Evolutionary conservation across 768 basidiomycete genomes (phyloP).

Genomic region (Termitomyces sp.): DNA sequence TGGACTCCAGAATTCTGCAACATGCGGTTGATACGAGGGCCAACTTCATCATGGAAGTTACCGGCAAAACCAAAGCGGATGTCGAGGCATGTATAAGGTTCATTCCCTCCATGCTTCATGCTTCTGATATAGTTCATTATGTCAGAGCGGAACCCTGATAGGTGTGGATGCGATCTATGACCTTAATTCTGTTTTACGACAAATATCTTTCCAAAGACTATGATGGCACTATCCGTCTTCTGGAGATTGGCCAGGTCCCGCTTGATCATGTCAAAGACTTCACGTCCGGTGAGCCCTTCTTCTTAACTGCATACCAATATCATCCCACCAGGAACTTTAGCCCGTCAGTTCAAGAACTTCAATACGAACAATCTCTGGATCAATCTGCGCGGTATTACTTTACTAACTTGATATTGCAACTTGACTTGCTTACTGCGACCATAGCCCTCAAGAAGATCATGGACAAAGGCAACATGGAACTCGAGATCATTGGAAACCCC

Average conservation of each 20-base stretch:
- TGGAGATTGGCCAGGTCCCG: constrained; percentile 85
- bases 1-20: constrained; percentile 73
- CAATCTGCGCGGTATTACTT: constrained; percentile 16
- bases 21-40: constrained; percentile 77
- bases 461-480: constrained; percentile 62
- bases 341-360: constrained; percentile 81
- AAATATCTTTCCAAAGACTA: constrained; percentile 42
- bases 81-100: constrained; percentile 30
- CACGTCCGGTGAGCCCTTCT: constrained; percentile 48
- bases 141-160: constrained; percentile 69
- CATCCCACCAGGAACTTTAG: constrained; percentile 18
- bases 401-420: no score
- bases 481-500: constrained; percentile 81
- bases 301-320: not conserved
- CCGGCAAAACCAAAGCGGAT: constrained; percentile 94
- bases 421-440: not conserved
- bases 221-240: constrained; percentile 69
- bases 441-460: constrained; percentile 75
- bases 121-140: constrained; percentile 1
- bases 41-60: constrained; percentile 94
- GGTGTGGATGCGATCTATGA: constrained; percentile 21
- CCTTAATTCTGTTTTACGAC: not conserved
- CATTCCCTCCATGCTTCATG: constrained; percentile 22
- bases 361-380: constrained; percentile 73
- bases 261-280: constrained; percentile 81